A percentile compares a stretch with the other conserved stretches of the same genome.
Evolutionary conservation across 768 basidiomycete species (phyloP).

Genomic region (Pleurotus ostreatus): DNA sequence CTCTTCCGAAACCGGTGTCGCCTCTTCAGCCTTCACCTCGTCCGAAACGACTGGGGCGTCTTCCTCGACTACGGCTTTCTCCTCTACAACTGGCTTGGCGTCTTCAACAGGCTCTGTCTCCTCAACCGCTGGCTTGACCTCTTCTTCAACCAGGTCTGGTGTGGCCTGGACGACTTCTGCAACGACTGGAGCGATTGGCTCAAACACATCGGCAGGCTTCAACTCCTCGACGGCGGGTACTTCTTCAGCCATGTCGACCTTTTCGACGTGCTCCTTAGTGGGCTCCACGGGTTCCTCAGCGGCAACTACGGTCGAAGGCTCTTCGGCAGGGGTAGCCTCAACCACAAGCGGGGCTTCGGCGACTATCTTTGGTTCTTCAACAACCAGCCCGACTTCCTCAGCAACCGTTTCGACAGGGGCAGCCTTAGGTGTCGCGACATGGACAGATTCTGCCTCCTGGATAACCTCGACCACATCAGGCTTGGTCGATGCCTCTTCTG

Average conservation of each 20-base stretch:
- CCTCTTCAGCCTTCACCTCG: neutral
- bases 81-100: neutral
- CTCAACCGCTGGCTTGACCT: neutral
- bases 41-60: neutral
- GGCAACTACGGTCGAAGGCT: neutral
- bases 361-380: neutral
- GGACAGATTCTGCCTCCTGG: too few species aligned
- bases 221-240: neutral
- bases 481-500: too few species aligned
- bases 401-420: too few species aligned
- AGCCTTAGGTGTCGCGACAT: too few species aligned
- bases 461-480: too few species aligned
- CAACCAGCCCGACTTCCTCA: neutral
- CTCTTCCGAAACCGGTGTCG: neutral
- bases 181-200: neutral
- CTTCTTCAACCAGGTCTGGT: neutral
- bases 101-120: neutral
- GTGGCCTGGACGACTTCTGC: neutral
- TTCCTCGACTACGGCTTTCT: neutral
- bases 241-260: neutral
- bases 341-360: neutral
- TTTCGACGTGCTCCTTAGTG: neutral
- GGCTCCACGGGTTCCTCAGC: neutral
- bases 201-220: neutral
- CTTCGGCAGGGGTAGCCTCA: neutral